Percentiles rank a stretch among this genome's conserved stretches.
phyloP scores from a whole-genome alignment of 73 alveolate species.

The Paramecium bursaria region DNA sequence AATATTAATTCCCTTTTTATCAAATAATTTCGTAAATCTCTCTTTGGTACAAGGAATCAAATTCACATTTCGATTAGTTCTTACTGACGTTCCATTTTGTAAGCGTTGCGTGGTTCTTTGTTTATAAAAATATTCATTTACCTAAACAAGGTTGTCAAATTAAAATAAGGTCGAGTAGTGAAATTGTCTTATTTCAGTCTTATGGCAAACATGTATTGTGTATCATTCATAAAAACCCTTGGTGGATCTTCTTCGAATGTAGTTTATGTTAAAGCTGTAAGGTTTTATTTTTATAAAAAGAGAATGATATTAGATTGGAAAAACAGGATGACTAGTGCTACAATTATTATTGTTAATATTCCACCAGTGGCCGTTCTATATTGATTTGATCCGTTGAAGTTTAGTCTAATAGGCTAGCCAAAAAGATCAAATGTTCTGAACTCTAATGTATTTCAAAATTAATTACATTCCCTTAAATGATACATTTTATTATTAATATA shows the following conservation, averaged over 20 bases:
- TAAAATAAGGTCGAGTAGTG: constrained; percentile 33
- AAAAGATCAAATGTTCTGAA: constrained; percentile 32
- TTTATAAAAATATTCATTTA: background rate
- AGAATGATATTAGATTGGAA: constrained; percentile 20
- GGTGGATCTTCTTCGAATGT: constrained; percentile 49
- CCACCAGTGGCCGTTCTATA: constrained; percentile 58
- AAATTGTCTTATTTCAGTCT: background rate
- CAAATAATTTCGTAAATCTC: constrained; percentile 44
- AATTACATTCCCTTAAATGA: no score
- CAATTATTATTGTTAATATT: constrained; percentile 7
- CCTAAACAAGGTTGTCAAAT: constrained; percentile 11
- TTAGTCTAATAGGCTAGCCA: constrained; percentile 21
- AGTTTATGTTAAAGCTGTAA: constrained; percentile 3
- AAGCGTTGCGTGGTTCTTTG: constrained; percentile 19
- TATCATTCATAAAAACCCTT: background rate
- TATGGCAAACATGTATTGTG: constrained; percentile 37
- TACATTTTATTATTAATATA: background rate
- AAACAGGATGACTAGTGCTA: constrained; percentile 27
- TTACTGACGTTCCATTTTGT: constrained; percentile 12
- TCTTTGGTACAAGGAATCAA: constrained; percentile 51
- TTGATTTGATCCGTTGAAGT: constrained; percentile 26
- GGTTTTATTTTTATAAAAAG: constrained; percentile 17
- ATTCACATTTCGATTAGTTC: background rate
- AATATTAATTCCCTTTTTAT: constrained; percentile 2
- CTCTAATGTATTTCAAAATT: constrained; percentile 37